Evolutionary conservation across 305 asterid species (phyloP).

Genomic region (Solanum hybrid): DNA sequence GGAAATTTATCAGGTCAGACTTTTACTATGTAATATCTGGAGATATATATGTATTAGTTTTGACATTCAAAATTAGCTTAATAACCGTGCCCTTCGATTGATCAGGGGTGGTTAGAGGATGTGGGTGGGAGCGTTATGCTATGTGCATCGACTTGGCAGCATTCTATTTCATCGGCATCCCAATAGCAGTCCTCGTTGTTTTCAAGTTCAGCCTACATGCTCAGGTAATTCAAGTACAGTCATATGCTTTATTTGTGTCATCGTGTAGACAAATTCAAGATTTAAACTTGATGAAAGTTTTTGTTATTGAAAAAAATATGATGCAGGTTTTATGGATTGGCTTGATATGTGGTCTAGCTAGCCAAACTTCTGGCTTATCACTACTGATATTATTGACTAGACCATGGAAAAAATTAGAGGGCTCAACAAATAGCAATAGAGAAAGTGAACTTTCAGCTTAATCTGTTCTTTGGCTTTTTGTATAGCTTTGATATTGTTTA

Average conservation of each 20-base stretch:
- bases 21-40: not conserved
- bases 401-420: slow-evolving; percentile 24
- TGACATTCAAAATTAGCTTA: not conserved
- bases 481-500: too few species aligned
- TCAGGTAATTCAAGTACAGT: slow-evolving; percentile 18
- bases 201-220: slow-evolving; percentile 34
- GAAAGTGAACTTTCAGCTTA: not conserved
- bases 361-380: slow-evolving; percentile 26
- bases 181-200: slow-evolving; percentile 34
- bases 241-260: not conserved
- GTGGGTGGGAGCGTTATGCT: slow-evolving; percentile 44
- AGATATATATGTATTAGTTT: not conserved
- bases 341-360: slow-evolving; percentile 33
- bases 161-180: slow-evolving; percentile 39
- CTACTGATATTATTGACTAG: slow-evolving; percentile 29
- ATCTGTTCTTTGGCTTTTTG: not conserved
- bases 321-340: slow-evolving; percentile 51
- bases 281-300: not conserved
- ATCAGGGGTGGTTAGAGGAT: slow-evolving; percentile 49
- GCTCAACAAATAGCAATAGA: not conserved
- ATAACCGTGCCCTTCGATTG: not conserved
- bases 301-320: not conserved
- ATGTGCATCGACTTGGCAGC: slow-evolving; percentile 36
- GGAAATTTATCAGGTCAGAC: slow-evolving; percentile 38
- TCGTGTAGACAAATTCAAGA: not conserved